A percentile compares a stretch with the other conserved stretches of the same genome.
These are phyloP conservation scores for Fusarium marasasianum DNA, from an alignment of 2,329 filamentous ascomycete species.

Conservation along the genomic window DNA sequence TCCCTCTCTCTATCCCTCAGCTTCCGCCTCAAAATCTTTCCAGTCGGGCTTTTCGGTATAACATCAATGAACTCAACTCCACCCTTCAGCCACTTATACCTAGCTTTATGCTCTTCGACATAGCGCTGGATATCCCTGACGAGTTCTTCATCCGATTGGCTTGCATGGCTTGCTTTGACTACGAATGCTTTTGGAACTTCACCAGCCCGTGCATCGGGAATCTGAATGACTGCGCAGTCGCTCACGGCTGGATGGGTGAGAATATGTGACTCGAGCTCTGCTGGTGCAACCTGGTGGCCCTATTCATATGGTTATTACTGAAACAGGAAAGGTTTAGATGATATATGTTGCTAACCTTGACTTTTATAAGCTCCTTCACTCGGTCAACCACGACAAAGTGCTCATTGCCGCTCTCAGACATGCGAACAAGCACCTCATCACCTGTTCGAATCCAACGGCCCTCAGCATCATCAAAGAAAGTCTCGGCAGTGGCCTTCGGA, in stretches of 20 bases:
- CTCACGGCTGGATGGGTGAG: constrained; percentile 75
- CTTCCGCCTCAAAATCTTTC: constrained; percentile 65
- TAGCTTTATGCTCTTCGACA: constrained; percentile 72
- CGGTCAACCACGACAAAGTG: constrained; percentile 88
- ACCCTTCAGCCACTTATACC: constrained; percentile 73
- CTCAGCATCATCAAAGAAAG: constrained; percentile 72
- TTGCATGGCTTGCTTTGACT: constrained; percentile 55
- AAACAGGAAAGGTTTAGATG: fast-evolving
- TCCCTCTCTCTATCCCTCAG: constrained; percentile 3
- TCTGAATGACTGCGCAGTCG: constrained; percentile 81
- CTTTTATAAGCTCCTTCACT: constrained; percentile 76
- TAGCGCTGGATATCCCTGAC: constrained; percentile 63
- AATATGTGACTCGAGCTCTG: constrained; percentile 79
- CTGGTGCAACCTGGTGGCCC: constrained; percentile 80
- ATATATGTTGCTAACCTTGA: constrained; percentile 43
- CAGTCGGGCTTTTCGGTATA: constrained; percentile 77
- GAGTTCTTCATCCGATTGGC: constrained; percentile 60
- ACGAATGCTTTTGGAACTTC: constrained; percentile 72
- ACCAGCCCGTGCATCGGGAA: constrained; percentile 66
- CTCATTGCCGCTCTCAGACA: constrained; percentile 72
- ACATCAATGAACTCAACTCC: constrained; percentile 69
- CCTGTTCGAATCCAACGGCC: constrained; percentile 83
- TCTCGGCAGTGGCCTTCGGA: constrained; percentile 81
- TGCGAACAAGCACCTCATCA: constrained; percentile 79
- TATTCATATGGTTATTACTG: too few species aligned